A percentile compares a stretch with the other conserved stretches of the same genome.
Conservation (phyloP, 2,329 filamentous ascomycete genomes). For the Magnaporthales sp. region DNA sequence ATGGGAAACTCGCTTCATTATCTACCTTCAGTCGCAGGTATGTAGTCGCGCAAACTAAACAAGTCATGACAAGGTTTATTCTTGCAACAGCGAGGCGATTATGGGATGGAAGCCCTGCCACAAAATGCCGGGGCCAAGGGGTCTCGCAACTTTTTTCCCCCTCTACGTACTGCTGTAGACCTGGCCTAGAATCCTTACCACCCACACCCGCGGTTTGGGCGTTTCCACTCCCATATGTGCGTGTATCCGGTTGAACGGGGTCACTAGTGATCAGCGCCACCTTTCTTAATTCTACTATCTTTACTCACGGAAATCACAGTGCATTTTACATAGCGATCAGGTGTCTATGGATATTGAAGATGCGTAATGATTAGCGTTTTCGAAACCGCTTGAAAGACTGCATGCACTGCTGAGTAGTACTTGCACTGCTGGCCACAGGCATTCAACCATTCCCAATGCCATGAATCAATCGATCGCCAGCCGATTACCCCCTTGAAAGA, state of each 20-base stretch:
- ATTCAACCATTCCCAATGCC: background rate
- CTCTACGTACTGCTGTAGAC: too few relatives aligned
- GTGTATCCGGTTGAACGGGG: background rate
- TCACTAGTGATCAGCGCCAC: background rate
- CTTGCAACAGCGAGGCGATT: background rate
- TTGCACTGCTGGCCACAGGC: background rate
- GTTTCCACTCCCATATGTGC: too few relatives aligned
- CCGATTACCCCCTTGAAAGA: background rate
- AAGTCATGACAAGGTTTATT: background rate
- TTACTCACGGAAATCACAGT: background rate
- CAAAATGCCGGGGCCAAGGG: background rate
- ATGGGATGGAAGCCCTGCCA: background rate
- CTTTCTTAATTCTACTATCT: background rate
- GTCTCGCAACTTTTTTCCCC: too few relatives aligned
- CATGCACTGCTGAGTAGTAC: background rate
- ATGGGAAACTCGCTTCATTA: background rate
- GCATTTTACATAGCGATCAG: background rate
- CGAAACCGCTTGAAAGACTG: background rate
- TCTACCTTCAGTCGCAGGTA: background rate
- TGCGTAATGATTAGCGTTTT: background rate
- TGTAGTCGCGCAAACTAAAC: background rate
- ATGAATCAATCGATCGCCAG: background rate
- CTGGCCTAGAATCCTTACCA: too few relatives aligned
- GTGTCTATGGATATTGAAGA: background rate
- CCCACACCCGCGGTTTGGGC: too few relatives aligned